Conservation (phyloP, 371 early-diverging fungal species). For the Rhizomucor pusillus region DNA sequence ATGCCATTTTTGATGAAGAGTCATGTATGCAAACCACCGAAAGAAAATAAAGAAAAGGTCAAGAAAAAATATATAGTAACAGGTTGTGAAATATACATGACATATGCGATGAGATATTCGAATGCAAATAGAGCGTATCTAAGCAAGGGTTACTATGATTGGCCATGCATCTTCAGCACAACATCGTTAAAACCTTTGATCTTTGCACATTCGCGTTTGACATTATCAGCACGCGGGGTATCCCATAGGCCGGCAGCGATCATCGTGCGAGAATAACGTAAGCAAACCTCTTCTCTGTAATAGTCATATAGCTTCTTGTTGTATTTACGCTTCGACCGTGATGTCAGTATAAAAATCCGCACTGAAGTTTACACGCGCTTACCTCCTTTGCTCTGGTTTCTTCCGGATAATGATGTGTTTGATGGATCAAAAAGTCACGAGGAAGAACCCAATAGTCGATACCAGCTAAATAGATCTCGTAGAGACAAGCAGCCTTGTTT, state of each 20-base stretch:
- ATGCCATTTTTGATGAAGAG: too few relatives aligned
- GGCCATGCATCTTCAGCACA: constrained; percentile 11
- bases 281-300: constrained; percentile 67
- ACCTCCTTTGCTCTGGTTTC: constrained; percentile 62
- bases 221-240: constrained; percentile 42
- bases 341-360: background rate
- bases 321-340: constrained; percentile 50
- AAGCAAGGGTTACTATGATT: background rate
- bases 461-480: constrained; percentile 65
- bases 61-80: too few relatives aligned
- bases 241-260: constrained; percentile 44
- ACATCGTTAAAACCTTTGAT: constrained; percentile 45
- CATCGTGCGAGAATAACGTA: constrained; percentile 56
- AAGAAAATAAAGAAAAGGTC: too few relatives aligned
- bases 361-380: constrained; percentile 17
- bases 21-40: too few relatives aligned
- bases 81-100: too few relatives aligned
- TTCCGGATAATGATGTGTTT: constrained; percentile 64
- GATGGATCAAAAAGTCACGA: constrained; percentile 65
- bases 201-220: constrained; percentile 44
- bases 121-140: too few relatives aligned
- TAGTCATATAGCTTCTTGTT: constrained; percentile 63
- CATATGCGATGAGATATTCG: too few relatives aligned
- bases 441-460: constrained; percentile 65
- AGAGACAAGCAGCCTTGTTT: constrained; percentile 70